Conservation (phyloP, 345 rosid genomes). For the Sisymbrium altissimum region DNA sequence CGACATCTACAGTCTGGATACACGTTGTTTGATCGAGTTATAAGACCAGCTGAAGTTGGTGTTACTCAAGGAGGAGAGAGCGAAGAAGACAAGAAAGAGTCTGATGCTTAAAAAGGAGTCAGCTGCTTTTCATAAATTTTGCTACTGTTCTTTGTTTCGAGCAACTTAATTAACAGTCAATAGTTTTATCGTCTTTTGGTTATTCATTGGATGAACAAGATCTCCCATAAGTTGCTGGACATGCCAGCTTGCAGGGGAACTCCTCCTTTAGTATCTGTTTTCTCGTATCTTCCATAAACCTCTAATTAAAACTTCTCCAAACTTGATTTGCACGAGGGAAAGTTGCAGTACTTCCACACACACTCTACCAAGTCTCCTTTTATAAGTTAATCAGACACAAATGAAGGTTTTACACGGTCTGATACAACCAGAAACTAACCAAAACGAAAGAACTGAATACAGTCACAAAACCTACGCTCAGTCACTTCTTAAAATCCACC, state of each 20-base stretch:
- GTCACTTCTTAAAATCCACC: background rate
- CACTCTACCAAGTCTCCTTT: slow-evolving; percentile 9
- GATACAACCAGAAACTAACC: slow-evolving; percentile 4
- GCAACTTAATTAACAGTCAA: background rate
- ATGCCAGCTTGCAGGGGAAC: background rate
- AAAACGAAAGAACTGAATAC: background rate
- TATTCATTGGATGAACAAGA: slow-evolving; percentile 19
- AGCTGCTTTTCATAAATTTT: slow-evolving; percentile 21
- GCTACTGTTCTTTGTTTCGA: slow-evolving; percentile 6
- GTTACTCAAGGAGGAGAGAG: slow-evolving; percentile 52
- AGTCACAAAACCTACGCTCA: background rate
- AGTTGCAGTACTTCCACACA: background rate
- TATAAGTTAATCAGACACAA: slow-evolving; percentile 9
- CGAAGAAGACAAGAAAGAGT: slow-evolving; percentile 31
- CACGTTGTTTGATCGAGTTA: slow-evolving; percentile 68
- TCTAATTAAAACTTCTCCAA: background rate
- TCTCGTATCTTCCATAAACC: background rate
- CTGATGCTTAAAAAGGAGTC: slow-evolving; percentile 31
- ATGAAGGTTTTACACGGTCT: background rate
- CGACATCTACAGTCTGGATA: slow-evolving; percentile 62
- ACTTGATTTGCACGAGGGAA: background rate
- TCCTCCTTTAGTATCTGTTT: slow-evolving; percentile 1
- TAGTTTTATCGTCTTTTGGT: slow-evolving; percentile 1
- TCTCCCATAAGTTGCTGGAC: slow-evolving; percentile 18
- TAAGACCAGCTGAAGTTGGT: slow-evolving; percentile 95